A percentile compares a stretch with the other conserved stretches of the same genome.
Conservation (phyloP, 2,329 filamentous ascomycete species). For the Paracoccidioides brasiliensis region DNA sequence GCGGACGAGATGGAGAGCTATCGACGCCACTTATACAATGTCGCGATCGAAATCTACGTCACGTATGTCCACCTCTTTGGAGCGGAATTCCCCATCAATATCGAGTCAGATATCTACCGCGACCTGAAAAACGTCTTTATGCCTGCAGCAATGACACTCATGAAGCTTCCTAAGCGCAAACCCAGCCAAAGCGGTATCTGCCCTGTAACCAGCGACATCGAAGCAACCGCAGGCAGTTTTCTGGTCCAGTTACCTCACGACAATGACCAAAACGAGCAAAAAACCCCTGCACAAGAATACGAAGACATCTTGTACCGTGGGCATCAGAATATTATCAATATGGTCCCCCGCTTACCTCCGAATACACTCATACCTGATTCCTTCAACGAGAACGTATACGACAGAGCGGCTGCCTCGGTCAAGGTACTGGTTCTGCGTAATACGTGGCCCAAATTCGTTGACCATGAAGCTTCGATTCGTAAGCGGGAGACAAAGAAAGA, state of each 20-base stretch:
- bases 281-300: slow-evolving; percentile 3
- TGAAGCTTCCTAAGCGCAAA: not conserved
- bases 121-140: slow-evolving; percentile 40
- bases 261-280: not conserved
- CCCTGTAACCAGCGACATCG: not conserved
- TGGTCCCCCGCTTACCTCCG: slow-evolving; percentile 10
- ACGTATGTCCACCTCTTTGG: slow-evolving; percentile 43
- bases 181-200: not conserved
- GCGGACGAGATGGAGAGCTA: slow-evolving; percentile 14
- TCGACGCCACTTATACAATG: slow-evolving; percentile 39
- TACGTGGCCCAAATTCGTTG: slow-evolving; percentile 48
- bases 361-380: slow-evolving; percentile 6
- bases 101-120: slow-evolving; percentile 42
- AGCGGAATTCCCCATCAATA: slow-evolving; percentile 50
- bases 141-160: not conserved
- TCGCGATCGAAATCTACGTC: slow-evolving; percentile 44
- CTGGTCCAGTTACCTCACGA: not conserved
- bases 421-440: slow-evolving; percentile 51
- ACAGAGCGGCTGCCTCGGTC: slow-evolving; percentile 41
- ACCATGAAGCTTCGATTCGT: slow-evolving; percentile 1
- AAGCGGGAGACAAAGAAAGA: not conserved
- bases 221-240: not conserved
- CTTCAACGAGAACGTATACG: slow-evolving; percentile 43
- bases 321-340: slow-evolving; percentile 8
- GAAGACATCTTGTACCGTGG: slow-evolving; percentile 6